A percentile compares a stretch with the other conserved stretches of the same genome.
These are phyloP conservation scores for Lotus japonicus DNA, from an alignment of 306 rosid species.

Conservation along the genomic window DNA sequence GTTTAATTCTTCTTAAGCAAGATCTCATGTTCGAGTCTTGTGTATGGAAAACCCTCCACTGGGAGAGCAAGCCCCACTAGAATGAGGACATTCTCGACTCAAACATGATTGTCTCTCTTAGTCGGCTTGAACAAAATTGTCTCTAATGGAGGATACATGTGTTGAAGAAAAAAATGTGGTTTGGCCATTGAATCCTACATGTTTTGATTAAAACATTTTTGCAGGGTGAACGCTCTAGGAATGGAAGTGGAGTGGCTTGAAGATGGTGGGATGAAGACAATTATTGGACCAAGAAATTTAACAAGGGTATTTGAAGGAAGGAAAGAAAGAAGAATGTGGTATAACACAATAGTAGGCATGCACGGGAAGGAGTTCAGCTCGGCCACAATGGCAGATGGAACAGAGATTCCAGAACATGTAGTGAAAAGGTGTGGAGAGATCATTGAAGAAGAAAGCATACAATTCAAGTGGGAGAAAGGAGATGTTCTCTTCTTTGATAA, in stretches of 20 bases:
- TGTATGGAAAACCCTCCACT: no score
- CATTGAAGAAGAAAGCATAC: conserved; percentile 87
- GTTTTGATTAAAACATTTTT: background rate
- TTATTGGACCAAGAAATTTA: conserved; percentile 42
- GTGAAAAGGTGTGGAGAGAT: conserved; percentile 75
- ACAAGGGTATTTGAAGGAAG: conserved; percentile 80
- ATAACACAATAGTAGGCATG: conserved; percentile 77
- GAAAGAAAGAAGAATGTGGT: conserved; percentile 81
- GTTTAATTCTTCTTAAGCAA: no score
- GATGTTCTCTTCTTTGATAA: conserved; percentile 85
- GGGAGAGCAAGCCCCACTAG: no score
- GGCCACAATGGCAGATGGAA: conserved; percentile 68
- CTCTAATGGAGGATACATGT: no score
- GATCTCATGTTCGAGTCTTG: no score
- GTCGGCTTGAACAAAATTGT: no score
- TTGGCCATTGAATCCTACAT: background rate
- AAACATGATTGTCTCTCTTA: no score
- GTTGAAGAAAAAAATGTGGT: no score
- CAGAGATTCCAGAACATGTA: conserved; percentile 47
- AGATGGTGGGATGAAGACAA: conserved; percentile 55
- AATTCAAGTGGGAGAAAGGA: conserved; percentile 84
- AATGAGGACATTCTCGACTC: no score
- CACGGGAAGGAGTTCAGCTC: conserved; percentile 76
- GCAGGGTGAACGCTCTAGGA: conserved; percentile 60
- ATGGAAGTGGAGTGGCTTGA: conserved; percentile 76